A percentile compares a stretch with the other conserved stretches of the same genome.
These are phyloP conservation scores for Penicillium antarcticum DNA, from an alignment of 495 filamentous ascomycete genomes.

Conservation along the genomic window DNA sequence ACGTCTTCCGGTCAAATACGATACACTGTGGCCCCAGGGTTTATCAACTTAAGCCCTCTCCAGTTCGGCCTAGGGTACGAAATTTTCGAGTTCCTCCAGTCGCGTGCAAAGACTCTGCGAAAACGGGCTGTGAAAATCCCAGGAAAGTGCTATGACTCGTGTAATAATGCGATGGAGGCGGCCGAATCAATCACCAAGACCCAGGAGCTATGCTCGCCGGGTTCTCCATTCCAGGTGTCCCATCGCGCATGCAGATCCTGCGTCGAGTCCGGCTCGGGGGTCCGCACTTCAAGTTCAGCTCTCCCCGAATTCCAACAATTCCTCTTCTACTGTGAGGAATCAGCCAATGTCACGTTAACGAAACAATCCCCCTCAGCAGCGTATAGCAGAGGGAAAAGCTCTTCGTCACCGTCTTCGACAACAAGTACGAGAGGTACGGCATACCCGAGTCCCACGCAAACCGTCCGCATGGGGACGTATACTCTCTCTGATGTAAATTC, in stretches of 20 bases:
- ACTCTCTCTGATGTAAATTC: neutral
- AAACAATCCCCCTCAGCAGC: neutral
- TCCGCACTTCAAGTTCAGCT: neutral
- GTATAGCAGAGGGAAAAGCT: neutral
- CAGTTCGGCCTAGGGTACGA: slow-evolving; percentile 8
- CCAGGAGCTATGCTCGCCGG: neutral
- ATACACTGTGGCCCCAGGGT: slow-evolving; percentile 7
- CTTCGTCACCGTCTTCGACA: neutral
- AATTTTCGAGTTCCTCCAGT: slow-evolving; percentile 3
- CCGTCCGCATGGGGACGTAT: neutral
- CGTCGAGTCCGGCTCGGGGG: neutral
- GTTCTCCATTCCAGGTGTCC: slow-evolving; percentile 1
- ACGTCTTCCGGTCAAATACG: neutral
- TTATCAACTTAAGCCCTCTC: slow-evolving; percentile 8
- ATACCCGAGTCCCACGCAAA: neutral
- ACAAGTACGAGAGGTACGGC: neutral
- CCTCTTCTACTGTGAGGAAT: slow-evolving; percentile 7
- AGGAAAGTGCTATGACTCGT: slow-evolving; percentile 6
- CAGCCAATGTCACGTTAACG: neutral
- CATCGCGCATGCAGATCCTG: neutral
- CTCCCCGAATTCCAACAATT: slow-evolving; percentile 12
- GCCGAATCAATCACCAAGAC: slow-evolving; percentile 8
- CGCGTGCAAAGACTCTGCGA: neutral
- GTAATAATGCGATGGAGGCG: slow-evolving; percentile 8
- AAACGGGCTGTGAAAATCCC: neutral